Conservation (phyloP, 2,329 filamentous ascomycete species). For the Neonectria punicea region DNA sequence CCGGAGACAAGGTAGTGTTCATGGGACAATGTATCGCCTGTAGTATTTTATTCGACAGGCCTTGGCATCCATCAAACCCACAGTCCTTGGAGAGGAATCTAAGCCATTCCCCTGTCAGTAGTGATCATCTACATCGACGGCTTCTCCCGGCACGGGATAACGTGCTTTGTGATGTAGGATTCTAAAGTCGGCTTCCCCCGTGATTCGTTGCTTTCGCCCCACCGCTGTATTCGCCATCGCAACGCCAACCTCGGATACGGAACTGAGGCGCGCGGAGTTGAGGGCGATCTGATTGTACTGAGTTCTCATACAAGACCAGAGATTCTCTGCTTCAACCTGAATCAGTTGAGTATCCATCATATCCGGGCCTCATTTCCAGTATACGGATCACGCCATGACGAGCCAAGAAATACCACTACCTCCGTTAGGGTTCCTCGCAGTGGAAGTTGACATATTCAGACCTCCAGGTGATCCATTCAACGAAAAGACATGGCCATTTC, state of each 20-base stretch:
- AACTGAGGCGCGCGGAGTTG: not conserved
- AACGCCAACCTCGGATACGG: not conserved
- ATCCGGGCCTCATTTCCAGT: too few species aligned
- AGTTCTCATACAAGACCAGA: too few species aligned
- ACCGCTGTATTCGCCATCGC: not conserved
- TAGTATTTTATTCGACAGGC: not conserved
- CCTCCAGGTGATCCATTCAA: constrained; percentile 51
- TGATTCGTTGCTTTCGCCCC: constrained; percentile 19
- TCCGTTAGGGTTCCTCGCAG: constrained; percentile 49
- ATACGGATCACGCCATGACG: constrained; percentile 1
- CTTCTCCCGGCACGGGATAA: constrained; percentile 8
- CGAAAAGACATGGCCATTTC: constrained; percentile 50
- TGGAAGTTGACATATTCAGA: constrained; percentile 47
- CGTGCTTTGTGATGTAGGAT: not conserved
- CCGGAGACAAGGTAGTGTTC: not conserved
- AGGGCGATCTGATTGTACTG: too few species aligned
- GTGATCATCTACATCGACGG: not conserved
- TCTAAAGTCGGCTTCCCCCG: constrained; percentile 24
- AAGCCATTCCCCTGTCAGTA: constrained; percentile 1
- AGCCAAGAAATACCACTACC: constrained; percentile 21
- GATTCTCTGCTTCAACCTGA: too few species aligned
- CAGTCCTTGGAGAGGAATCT: not conserved
- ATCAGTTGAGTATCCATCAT: too few species aligned
- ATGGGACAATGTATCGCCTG: not conserved
- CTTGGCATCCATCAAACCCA: not conserved